A percentile compares a stretch with the other conserved stretches of the same genome.
Conservation (phyloP, 2,329 filamentous ascomycete species). For the Ceratocystis colombiana region DNA sequence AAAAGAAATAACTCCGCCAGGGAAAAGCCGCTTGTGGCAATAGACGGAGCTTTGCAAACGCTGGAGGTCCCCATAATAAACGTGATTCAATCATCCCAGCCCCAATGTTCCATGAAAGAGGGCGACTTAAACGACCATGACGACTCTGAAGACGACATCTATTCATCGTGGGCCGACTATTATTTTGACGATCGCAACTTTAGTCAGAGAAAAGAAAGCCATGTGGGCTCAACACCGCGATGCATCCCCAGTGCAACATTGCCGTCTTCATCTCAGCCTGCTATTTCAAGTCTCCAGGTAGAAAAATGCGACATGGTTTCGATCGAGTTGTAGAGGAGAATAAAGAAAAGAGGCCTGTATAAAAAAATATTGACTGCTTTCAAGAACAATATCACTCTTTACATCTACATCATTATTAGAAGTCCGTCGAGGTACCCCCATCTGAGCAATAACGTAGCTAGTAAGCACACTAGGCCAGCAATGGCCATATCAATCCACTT, state of each 20-base stretch:
- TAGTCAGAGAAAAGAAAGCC: constrained; percentile 1
- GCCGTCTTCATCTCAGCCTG: neutral
- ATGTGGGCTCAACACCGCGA: neutral
- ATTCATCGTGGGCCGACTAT: constrained; percentile 30
- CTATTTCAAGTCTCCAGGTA: neutral
- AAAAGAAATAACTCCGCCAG: neutral
- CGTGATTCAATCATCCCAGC: neutral
- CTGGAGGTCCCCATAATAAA: neutral
- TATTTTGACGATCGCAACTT: constrained; percentile 30
- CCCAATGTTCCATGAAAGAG: neutral
- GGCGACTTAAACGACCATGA: constrained; percentile 22
- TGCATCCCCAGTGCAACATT: neutral
- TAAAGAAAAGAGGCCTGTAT: neutral
- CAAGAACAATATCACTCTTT: neutral
- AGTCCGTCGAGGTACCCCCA: constrained; percentile 20
- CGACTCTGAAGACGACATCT: constrained; percentile 29
- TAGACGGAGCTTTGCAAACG: neutral
- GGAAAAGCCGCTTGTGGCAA: neutral
- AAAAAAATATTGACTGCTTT: neutral
- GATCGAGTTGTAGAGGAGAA: neutral
- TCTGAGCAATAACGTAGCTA: constrained; percentile 60
- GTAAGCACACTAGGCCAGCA: constrained; percentile 56
- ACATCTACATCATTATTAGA: constrained; percentile 2
- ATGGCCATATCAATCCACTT: constrained; percentile 77
- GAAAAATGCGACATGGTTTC: neutral